Evolutionary conservation across 2,329 filamentous ascomycete genomes (phyloP).

Genomic region (Thelonectria rubi): DNA sequence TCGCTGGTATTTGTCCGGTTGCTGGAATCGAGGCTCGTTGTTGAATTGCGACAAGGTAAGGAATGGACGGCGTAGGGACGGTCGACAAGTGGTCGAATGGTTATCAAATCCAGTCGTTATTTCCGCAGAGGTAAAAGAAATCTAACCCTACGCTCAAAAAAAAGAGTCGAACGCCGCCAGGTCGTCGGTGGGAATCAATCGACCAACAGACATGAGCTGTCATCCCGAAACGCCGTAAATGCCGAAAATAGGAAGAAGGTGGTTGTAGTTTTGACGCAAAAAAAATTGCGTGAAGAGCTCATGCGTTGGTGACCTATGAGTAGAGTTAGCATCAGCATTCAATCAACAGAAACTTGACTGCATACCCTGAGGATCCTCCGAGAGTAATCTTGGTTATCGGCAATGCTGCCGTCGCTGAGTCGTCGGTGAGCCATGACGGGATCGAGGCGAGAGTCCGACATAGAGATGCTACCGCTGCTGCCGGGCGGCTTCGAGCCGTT

Average conservation of each 20-base stretch:
- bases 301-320: slow-evolving; percentile 67
- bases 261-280: slow-evolving; percentile 26
- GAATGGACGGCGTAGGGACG: slow-evolving; percentile 53
- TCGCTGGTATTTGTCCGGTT: slow-evolving; percentile 38
- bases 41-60: slow-evolving; percentile 45
- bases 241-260: slow-evolving; percentile 44
- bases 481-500: slow-evolving; percentile 69
- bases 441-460: slow-evolving; percentile 86
- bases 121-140: slow-evolving; percentile 41
- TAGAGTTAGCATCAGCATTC: slow-evolving; percentile 25
- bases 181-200: slow-evolving; percentile 45
- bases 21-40: slow-evolving; percentile 41
- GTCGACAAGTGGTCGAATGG: slow-evolving; percentile 39
- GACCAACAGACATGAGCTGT: slow-evolving; percentile 51
- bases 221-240: slow-evolving; percentile 56
- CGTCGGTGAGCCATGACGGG: slow-evolving; percentile 84
- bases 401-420: slow-evolving; percentile 94
- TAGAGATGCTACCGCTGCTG: slow-evolving; percentile 72
- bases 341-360: slow-evolving; percentile 21
- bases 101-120: slow-evolving; percentile 46
- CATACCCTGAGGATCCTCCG: slow-evolving; percentile 92
- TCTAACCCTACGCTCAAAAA: slow-evolving; percentile 50
- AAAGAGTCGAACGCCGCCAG: slow-evolving; percentile 50
- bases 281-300: slow-evolving; percentile 44
- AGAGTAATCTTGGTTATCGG: slow-evolving; percentile 96